Evolutionary conservation across 257 asterid genomes (phyloP), one percentile per base, ranked within the genome.

Genomic region (Scutellaria barbata): DNA sequence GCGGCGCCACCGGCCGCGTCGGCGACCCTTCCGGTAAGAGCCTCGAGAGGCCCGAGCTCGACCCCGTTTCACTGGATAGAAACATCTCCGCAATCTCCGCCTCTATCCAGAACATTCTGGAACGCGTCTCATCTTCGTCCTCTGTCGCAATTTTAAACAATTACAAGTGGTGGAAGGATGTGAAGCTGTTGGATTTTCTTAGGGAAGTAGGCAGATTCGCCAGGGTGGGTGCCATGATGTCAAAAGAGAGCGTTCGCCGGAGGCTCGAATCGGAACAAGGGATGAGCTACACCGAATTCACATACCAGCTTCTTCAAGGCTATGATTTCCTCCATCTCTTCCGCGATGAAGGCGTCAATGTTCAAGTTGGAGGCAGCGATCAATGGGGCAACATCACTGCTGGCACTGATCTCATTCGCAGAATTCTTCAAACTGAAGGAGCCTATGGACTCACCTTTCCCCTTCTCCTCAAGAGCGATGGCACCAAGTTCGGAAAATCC

Each of bases 351-450:
- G 92, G 87, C 16, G 89, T 93, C 45, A 88, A 81, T 51, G 95
- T 93, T 45, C 98, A 93, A 79, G 82, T 90, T 50, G 98, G 98
- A 1, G 98, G 98, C 30, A 89, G 95, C 64, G 98, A 93, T 76
- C 98, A 93, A 69, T 90, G 98, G 98, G 98, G 98, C 20, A 93
- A 93, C 68, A 87, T 93, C 43, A 93, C 96, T 0, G 92, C 95
- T 0, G 98, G 98, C 30, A 93, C 98, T 0, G 98, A 92, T 16
- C 96, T 92, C 10, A 90, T 92, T 57, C 93, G 98, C 18, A 78
- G 82, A 54, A 81, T 90, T 69, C 86, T 90, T 10, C 85, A 79
- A 33, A 78, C 79, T 1, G 90, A 82, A 7, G 85, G 86, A 41
- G 85, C 85, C 1, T 87, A 82, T 67, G 98, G 97, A 33, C 80